A percentile compares a stretch with the other conserved stretches of the same genome.
Conservation (phyloP, 1,284 basidiomycete species). For the Ustilago sp. region DNA sequence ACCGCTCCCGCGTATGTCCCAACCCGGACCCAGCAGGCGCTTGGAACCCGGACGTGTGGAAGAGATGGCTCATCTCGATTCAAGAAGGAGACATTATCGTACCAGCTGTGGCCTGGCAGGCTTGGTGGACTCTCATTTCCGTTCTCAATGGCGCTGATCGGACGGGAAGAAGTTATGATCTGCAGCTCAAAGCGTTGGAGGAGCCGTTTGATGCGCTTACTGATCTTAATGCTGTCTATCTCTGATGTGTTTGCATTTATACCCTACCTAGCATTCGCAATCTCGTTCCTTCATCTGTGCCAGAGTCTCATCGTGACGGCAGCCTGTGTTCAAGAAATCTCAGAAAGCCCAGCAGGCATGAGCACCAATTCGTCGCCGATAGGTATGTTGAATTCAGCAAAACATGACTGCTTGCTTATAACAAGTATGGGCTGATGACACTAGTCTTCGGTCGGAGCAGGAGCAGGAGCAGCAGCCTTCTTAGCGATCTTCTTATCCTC, state of each 20-base stretch:
- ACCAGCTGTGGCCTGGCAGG: conserved; percentile 64
- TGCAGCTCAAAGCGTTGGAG: conserved; percentile 61
- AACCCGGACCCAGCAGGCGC: conserved; percentile 54
- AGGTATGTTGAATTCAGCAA: neutral
- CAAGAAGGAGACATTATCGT: conserved; percentile 59
- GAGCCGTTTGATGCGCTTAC: conserved; percentile 58
- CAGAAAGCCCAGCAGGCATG: neutral
- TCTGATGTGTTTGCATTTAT: conserved; percentile 22
- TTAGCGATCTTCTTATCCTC: conserved; percentile 63
- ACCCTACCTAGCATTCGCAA: conserved; percentile 5
- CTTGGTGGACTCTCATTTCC: conserved; percentile 67
- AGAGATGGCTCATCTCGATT: conserved; percentile 53
- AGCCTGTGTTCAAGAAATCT: no score
- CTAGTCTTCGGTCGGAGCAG: conserved; percentile 28
- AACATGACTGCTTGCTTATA: neutral
- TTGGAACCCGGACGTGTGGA: conserved; percentile 57
- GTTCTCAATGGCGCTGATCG: conserved; percentile 65
- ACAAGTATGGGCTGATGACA: neutral
- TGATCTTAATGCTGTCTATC: conserved; percentile 57
- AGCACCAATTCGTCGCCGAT: no score
- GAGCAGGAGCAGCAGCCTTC: conserved; percentile 39
- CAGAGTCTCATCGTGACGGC: no score
- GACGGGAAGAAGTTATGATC: conserved; percentile 57
- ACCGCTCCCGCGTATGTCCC: conserved; percentile 56
- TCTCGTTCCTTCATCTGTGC: neutral